A percentile compares a stretch with the other conserved stretches of the same genome.
Conservation (phyloP, 2,329 filamentous ascomycete genomes). For the Pseudocercospora cruenta region DNA sequence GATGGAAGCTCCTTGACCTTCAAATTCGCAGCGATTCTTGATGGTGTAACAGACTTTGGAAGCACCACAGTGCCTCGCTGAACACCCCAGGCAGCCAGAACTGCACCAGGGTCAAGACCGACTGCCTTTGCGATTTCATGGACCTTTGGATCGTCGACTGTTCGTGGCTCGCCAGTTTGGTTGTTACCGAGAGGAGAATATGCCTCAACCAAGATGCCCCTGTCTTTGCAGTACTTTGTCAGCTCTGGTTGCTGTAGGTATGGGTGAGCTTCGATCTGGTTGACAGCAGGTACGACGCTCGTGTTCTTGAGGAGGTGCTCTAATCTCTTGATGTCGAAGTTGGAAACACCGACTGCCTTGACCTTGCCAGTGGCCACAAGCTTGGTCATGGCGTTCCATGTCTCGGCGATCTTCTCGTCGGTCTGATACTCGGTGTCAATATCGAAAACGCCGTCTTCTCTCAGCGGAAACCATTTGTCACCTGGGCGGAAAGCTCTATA, state of each 20-base stretch:
- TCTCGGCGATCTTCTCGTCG: constrained; percentile 40
- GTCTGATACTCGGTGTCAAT: constrained; percentile 43
- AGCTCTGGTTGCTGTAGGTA: constrained; percentile 30
- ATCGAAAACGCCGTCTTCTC: constrained; percentile 14
- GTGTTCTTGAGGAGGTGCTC: constrained; percentile 30
- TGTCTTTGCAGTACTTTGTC: constrained; percentile 26
- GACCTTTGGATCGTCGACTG: constrained; percentile 27
- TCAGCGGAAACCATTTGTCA: constrained; percentile 48
- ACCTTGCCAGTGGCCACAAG: constrained; percentile 33
- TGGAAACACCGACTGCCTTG: constrained; percentile 35
- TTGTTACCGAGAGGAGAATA: constrained; percentile 43
- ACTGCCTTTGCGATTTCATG: constrained; percentile 24
- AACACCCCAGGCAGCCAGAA: constrained; percentile 25
- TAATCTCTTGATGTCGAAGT: constrained; percentile 31
- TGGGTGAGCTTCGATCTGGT: constrained; percentile 33
- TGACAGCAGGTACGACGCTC: constrained; percentile 29
- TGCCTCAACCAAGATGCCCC: constrained; percentile 29
- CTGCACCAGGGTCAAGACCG: constrained; percentile 22
- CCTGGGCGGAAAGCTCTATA: constrained; percentile 24
- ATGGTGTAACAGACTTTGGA: constrained; percentile 30
- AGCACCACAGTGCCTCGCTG: constrained; percentile 28
- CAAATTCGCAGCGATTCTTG: constrained; percentile 30
- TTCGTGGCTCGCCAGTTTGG: constrained; percentile 26
- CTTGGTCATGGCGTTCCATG: constrained; percentile 34
- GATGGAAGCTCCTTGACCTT: constrained; percentile 40